Evolutionary conservation across 2,329 filamentous ascomycete species (phyloP).

Genomic region (Fusarium sp.): DNA sequence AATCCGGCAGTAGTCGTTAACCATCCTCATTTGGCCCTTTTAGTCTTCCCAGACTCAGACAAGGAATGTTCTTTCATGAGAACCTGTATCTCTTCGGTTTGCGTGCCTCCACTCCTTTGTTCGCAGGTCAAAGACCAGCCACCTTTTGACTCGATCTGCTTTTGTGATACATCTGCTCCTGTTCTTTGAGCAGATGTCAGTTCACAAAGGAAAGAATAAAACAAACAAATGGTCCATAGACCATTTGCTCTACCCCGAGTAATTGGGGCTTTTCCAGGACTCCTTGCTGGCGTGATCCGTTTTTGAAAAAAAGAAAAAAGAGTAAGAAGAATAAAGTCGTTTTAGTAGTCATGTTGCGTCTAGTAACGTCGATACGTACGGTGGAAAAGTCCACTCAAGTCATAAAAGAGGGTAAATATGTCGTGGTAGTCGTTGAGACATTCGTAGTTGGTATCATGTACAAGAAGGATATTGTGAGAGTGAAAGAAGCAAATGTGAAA

Average conservation of each 20-base stretch:
- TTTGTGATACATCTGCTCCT: slow-evolving; percentile 5
- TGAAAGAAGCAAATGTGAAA: not conserved
- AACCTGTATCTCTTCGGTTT: slow-evolving; percentile 21
- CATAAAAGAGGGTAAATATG: slow-evolving; percentile 11
- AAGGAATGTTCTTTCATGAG: slow-evolving; percentile 33
- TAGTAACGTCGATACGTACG: slow-evolving; percentile 26
- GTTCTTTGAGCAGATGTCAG: not conserved
- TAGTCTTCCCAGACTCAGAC: slow-evolving; percentile 1
- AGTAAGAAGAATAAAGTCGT: slow-evolving; percentile 8
- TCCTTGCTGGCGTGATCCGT: slow-evolving; percentile 23
- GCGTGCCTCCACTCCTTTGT: slow-evolving; percentile 17
- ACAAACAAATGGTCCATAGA: slow-evolving; percentile 7
- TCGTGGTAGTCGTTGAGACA: slow-evolving; percentile 37
- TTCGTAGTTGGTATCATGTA: slow-evolving; percentile 38
- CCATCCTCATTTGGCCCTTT: not conserved
- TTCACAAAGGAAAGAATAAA: slow-evolving; percentile 28
- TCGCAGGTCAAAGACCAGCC: slow-evolving; percentile 15
- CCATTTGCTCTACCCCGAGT: slow-evolving; percentile 13
- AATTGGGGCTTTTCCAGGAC: slow-evolving; percentile 23
- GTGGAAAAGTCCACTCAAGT: slow-evolving; percentile 13
- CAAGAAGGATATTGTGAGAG: slow-evolving; percentile 3
- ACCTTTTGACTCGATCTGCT: slow-evolving; percentile 8
- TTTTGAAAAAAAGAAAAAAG: not conserved
- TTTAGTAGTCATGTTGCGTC: slow-evolving; percentile 25
- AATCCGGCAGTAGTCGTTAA: slow-evolving; percentile 13